phyloP scores from a whole-genome alignment of 176 grass and related monocot genomes.

The Olyra latifolia region DNA sequence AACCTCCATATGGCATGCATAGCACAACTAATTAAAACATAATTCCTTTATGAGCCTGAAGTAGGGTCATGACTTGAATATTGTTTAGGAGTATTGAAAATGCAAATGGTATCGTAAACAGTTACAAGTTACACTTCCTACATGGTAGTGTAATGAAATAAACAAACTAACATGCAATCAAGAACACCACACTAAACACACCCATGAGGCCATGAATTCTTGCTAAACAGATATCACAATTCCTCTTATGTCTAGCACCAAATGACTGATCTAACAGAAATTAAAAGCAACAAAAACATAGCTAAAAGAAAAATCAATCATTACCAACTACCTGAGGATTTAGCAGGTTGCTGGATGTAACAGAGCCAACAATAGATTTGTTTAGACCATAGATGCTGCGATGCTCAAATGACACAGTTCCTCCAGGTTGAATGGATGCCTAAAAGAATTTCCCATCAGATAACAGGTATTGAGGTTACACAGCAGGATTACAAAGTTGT shows the following conservation, averaged over 20 bases:
- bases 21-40: background rate
- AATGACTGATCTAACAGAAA: constrained; percentile 21
- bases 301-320: background rate
- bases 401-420: constrained; percentile 94
- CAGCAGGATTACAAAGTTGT: background rate
- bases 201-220: background rate
- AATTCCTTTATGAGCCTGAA: background rate
- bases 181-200: background rate
- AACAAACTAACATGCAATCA: background rate
- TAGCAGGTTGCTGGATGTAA: constrained; percentile 94
- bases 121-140: background rate
- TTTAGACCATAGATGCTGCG: constrained; percentile 91
- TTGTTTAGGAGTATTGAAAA: background rate
- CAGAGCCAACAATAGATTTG: constrained; percentile 89
- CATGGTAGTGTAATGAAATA: background rate
- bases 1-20: background rate
- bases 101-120: background rate
- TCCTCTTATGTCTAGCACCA: constrained; percentile 2
- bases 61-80: background rate
- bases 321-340: constrained; percentile 80
- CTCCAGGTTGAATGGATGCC: constrained; percentile 97
- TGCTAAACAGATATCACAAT: background rate
- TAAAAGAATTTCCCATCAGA: constrained; percentile 41
- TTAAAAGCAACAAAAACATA: constrained; percentile 14
- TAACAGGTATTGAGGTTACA: background rate